phyloP scores from a whole-genome alignment of 768 basidiomycete species.

The Suillus spraguei region DNA sequence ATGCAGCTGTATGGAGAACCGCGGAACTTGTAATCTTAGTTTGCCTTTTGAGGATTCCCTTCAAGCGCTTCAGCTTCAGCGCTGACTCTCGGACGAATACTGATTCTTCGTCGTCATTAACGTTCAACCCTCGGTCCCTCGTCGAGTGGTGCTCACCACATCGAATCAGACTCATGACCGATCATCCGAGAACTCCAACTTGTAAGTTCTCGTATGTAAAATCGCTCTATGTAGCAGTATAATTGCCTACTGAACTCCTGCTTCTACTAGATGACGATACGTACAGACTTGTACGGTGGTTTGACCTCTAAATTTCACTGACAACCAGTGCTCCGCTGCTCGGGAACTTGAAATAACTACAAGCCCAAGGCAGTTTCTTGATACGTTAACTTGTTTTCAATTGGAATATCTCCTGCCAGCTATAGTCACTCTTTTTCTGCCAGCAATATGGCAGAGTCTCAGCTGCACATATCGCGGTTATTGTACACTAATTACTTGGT shows the following conservation, averaged over 20 bases:
- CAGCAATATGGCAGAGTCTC: not conserved
- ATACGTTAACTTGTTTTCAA: not conserved
- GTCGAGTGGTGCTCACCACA: not conserved
- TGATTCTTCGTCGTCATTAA: not conserved
- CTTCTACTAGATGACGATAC: not conserved
- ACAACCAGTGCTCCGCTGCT: not conserved
- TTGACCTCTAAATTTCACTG: not conserved
- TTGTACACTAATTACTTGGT: not conserved
- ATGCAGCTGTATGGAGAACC: not conserved
- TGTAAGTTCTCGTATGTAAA: not conserved
- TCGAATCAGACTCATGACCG: not conserved
- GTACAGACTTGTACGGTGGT: not conserved
- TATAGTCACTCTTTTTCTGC: not conserved
- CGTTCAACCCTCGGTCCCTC: constrained; percentile 1
- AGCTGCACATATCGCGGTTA: not conserved
- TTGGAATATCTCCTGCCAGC: not conserved
- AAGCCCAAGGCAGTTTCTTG: not conserved
- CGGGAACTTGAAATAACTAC: not conserved
- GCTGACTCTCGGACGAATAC: not conserved
- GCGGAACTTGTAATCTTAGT: not conserved
- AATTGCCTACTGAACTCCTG: not conserved
- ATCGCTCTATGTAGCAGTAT: not conserved
- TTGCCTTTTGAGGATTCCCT: constrained; percentile 2
- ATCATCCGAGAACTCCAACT: not conserved
- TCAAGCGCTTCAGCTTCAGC: not conserved